Conservation (phyloP, 2,329 filamentous ascomycete species). For the Colletotrichum sp. region DNA sequence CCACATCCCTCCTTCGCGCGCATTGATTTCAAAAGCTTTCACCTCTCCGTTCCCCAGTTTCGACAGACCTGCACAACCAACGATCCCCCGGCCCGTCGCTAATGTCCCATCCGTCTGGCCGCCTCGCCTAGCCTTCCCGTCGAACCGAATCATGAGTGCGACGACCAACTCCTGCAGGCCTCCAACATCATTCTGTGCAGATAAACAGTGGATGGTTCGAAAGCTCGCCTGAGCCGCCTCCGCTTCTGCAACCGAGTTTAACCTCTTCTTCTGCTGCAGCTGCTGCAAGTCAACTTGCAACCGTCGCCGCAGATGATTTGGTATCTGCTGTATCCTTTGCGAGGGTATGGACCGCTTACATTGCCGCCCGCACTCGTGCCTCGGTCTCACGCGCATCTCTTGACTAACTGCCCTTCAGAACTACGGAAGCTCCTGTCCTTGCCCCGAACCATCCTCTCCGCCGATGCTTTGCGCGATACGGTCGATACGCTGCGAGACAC, state of each 20-base stretch:
- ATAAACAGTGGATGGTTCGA: constrained; percentile 7
- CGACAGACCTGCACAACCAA: not conserved
- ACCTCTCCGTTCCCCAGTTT: not conserved
- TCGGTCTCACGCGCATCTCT: not conserved
- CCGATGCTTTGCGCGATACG: constrained; percentile 70
- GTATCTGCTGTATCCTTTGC: constrained; percentile 78
- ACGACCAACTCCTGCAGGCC: not conserved
- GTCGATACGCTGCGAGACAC: constrained; percentile 72
- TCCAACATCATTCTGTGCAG: not conserved
- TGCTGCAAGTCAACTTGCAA: constrained; percentile 20
- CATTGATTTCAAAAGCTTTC: constrained; percentile 3
- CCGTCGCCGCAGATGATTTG: constrained; percentile 64
- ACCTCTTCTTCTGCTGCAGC: constrained; percentile 7
- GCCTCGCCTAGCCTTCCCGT: not conserved
- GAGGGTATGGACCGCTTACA: constrained; percentile 63
- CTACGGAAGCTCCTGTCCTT: constrained; percentile 74
- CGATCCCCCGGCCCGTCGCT: not conserved
- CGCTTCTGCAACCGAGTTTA: not conserved
- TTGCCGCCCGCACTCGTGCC: not conserved
- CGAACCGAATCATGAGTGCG: constrained; percentile 11
- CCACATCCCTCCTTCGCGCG: not conserved
- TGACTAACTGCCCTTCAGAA: constrained; percentile 51
- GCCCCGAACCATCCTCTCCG: constrained; percentile 69
- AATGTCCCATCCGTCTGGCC: not conserved
- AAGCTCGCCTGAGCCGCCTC: constrained; percentile 3